phyloP scores from a whole-genome alignment of 345 rosid genomes.

The Diplotaxis tenuifolia region DNA sequence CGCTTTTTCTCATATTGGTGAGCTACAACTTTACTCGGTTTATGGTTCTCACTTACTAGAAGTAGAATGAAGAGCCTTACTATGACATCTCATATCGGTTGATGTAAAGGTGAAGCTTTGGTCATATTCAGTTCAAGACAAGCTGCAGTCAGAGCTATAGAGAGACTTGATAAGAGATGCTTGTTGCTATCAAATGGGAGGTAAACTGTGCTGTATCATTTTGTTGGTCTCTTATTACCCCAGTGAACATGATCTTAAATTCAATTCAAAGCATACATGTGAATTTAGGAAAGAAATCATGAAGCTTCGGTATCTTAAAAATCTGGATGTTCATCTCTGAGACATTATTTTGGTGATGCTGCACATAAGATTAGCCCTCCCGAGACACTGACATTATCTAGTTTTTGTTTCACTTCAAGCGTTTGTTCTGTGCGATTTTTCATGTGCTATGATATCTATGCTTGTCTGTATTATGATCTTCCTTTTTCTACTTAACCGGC shows the following conservation, averaged over 20 bases:
- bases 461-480: background rate
- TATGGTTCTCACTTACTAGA: constrained; percentile 12
- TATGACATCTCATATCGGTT: constrained; percentile 21
- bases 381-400: background rate
- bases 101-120: constrained; percentile 67
- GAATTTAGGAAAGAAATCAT: background rate
- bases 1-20: no score
- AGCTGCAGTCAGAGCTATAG: constrained; percentile 52
- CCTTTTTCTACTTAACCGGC: constrained; percentile 46
- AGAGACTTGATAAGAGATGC: constrained; percentile 56
- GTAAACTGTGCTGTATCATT: constrained; percentile 39
- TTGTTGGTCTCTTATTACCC: constrained; percentile 1
- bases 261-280: background rate
- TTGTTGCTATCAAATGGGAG: constrained; percentile 74
- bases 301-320: background rate
- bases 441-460: background rate
- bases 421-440: background rate
- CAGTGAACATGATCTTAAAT: background rate
- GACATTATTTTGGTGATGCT: background rate
- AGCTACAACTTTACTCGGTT: constrained; percentile 45
- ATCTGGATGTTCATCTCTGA: background rate
- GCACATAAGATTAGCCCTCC: background rate
- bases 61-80: constrained; percentile 2
- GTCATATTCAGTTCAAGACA: constrained; percentile 64
- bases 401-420: background rate